Base-by-base conservation (phyloP, 1,284 basidiomycete species). In the Vanrija sp. region DNA sequence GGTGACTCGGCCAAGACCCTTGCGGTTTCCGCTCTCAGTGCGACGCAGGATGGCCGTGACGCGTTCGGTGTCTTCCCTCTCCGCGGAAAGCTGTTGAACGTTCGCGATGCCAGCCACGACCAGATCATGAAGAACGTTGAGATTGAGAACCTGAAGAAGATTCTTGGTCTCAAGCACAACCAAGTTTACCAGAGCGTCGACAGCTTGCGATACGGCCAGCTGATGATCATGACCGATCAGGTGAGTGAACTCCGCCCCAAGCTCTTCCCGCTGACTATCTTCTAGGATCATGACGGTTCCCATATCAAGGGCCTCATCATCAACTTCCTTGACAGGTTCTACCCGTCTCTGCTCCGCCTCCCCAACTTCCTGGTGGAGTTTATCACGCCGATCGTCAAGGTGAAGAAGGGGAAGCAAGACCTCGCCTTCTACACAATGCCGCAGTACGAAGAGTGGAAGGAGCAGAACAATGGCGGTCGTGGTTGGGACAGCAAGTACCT, bases 201-300 rank as follows among this genome's bases (percentile, higher is more conserved):
- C 45, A 87, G 83, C 62, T 77, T 99, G 69, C 85, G 96, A 22
- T 99, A 99, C 68, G 96, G 96, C 2, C 85, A 87, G 54, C 75
- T 99, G 56, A 99, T 99, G 96, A 93, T 99, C 69, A 99, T 99
- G 96, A 94, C 96, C 14, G 96, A 99, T 86, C 94, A 98, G 83
- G 91, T 89, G 43, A 49, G 60, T 56, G 16, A 66, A 19, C 15
- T 4, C 10, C 43, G 9, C 14, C 0, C 9, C n/a, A 49, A 43
- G n/a, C 19, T 44, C 3, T 7, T 22, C 14, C n/a, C 24, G 47
- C 31, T 53, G 18, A 57, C 48, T 25, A 37, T 36, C 39, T 37
- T n/a, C 0, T 73, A 96, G 89, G 96, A 99, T 84, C 93, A 98
- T 78, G 96, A 99, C 78, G 96, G 96, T 49, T 98, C 95, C 37